Base-by-base conservation (phyloP, 2,329 filamentous ascomycete species). In the Gaeumannomyces sp. region DNA sequence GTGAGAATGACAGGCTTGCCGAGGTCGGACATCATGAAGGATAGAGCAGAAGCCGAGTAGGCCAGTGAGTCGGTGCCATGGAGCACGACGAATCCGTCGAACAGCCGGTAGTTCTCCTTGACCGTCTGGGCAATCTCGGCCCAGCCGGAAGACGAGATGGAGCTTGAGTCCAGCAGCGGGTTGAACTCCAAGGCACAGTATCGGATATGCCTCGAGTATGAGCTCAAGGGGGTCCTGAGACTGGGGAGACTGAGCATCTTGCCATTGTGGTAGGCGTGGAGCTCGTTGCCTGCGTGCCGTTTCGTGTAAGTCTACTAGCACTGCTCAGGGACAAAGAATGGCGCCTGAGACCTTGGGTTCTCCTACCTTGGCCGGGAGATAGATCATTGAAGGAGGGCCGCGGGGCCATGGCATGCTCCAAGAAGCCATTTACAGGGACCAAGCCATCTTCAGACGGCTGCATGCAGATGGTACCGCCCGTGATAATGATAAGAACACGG, bases 1-100 rank as follows among this genome's bases (percentile, higher is more conserved):
- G 93, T 97, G 61, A 97, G 81, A 64, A 97, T 89, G 38, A 97
- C 91, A 1, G 93, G 92, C 79, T 97, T 97, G 62, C 92, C 93
- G 19, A 97, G 82, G 72, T 96, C 92, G 72, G 90, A 85, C 74
- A 97, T 85, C 91, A 97, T 96, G 79, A 97, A 97, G 70, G 91
- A 95, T 65, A 97, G 81, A 4, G 93, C 93, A 6, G 92, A 96
- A 67, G 91, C 91, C 5, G 92, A 95, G 77, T 97, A 97, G 25
- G 90, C 91, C 63, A 97, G 81, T 59, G 91, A 96, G 76, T 97
- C 93, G 8, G 93, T 97, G 67, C 93, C 93, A 75, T 97, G 93
- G 45, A 96, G 86, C 57, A 97, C 88, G 28, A 97, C 92, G 73
- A 97, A 97, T 27, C 91, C 92, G 74, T 97, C 93, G 72, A 93